Conservation (phyloP, 192 early-diverging fungal genomes). For the Podila verticillata region DNA sequence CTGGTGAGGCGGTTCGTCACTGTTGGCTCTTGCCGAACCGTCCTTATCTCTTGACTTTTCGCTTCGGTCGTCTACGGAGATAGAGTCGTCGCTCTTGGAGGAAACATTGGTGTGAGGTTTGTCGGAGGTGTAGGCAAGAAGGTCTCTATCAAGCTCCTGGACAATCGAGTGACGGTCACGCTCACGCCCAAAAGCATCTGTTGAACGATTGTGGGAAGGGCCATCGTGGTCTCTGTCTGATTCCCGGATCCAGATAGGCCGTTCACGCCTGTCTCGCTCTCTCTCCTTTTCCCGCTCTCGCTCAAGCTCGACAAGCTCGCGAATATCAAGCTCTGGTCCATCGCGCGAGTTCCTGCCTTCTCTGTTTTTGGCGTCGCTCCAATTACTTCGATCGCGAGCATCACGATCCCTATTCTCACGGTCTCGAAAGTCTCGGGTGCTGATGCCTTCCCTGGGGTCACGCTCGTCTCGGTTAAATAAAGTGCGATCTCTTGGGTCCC, state of each 20-base stretch:
- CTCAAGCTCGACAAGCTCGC: constrained; percentile 41
- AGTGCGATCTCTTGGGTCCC: neutral
- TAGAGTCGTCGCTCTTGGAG: constrained; percentile 1
- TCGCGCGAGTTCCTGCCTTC: constrained; percentile 17
- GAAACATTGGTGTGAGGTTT: constrained; percentile 6
- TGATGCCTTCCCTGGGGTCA: constrained; percentile 37
- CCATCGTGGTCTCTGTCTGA: constrained; percentile 31
- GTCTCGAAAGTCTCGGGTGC: constrained; percentile 34
- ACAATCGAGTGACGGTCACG: constrained; percentile 23
- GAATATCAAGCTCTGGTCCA: constrained; percentile 29
- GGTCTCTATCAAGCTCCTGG: constrained; percentile 34
- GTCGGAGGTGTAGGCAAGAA: constrained; percentile 21
- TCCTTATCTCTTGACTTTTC: neutral
- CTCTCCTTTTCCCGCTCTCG: constrained; percentile 30
- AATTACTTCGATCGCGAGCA: constrained; percentile 24
- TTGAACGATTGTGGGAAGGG: constrained; percentile 8
- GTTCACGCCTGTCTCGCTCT: constrained; percentile 34
- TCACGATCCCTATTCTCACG: constrained; percentile 35
- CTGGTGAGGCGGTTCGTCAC: neutral
- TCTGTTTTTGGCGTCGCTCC: constrained; percentile 22
- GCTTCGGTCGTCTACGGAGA: neutral
- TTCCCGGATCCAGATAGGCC: constrained; percentile 34
- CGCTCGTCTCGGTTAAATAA: constrained; percentile 3
- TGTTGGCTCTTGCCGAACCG: neutral
- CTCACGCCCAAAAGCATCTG: constrained; percentile 10